phyloP scores from a whole-genome alignment of 2,329 filamentous ascomycete genomes.

The Beauveria varroae region DNA sequence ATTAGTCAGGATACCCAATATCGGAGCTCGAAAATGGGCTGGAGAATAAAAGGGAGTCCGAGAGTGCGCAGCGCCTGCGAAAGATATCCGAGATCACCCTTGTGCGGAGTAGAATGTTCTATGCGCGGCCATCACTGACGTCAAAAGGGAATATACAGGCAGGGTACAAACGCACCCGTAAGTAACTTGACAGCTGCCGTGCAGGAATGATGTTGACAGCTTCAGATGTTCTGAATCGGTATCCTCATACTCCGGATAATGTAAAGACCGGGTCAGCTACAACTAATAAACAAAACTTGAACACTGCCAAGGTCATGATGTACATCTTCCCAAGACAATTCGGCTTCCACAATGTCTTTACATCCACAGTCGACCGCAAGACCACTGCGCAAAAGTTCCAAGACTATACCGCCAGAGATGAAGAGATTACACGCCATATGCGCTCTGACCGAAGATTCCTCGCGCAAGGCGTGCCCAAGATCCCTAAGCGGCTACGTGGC shows the following conservation, averaged over 20 bases:
- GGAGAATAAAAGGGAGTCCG: background rate
- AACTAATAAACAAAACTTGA: slow-evolving; percentile 24
- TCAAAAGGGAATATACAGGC: slow-evolving; percentile 59
- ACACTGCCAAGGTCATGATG: slow-evolving; percentile 70
- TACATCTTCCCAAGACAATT: slow-evolving; percentile 94
- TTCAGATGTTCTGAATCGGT: slow-evolving; percentile 75
- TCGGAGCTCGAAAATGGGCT: slow-evolving; percentile 33
- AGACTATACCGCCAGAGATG: slow-evolving; percentile 79
- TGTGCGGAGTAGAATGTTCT: slow-evolving; percentile 78
- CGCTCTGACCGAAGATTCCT: slow-evolving; percentile 11
- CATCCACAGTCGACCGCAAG: slow-evolving; percentile 53
- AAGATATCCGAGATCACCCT: slow-evolving; percentile 59
- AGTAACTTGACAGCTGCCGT: slow-evolving; percentile 23
- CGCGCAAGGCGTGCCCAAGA: slow-evolving; percentile 20
- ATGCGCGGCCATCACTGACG: slow-evolving; percentile 67
- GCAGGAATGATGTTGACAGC: slow-evolving; percentile 14
- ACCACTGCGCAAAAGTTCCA: slow-evolving; percentile 69
- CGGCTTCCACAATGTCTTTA: slow-evolving; percentile 86
- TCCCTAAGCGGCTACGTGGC: slow-evolving; percentile 65
- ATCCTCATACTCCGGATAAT: slow-evolving; percentile 22
- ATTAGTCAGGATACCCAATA: slow-evolving; percentile 38
- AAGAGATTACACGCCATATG: slow-evolving; percentile 55
- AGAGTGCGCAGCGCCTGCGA: background rate
- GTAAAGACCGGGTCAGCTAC: background rate
- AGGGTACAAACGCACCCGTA: slow-evolving; percentile 77